Evolutionary conservation across 768 basidiomycete genomes (phyloP).

Genomic region (Pulveroboletus sp.): DNA sequence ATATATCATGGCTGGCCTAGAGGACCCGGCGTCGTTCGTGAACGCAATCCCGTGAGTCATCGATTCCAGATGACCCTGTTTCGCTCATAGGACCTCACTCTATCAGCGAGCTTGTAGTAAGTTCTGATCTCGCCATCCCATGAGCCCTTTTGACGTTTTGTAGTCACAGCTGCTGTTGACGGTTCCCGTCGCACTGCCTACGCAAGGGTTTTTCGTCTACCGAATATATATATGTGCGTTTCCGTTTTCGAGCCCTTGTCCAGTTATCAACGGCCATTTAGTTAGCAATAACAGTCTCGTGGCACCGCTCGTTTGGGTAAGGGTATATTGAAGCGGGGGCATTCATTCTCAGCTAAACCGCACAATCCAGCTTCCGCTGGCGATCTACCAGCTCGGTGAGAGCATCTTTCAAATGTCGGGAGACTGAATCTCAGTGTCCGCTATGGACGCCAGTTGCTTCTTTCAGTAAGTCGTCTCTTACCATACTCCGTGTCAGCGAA

Average conservation of each 20-base stretch:
- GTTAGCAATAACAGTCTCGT: not conserved
- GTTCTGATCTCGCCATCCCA: not conserved
- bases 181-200: not conserved
- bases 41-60: not conserved
- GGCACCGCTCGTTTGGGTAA: constrained; percentile 6
- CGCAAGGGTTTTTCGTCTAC: constrained; percentile 8
- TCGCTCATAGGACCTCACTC: not conserved
- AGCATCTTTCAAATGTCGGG: not conserved
- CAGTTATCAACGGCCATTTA: not conserved
- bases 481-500: not conserved
- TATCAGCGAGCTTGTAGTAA: constrained; percentile 5
- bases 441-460: not conserved
- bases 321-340: not conserved
- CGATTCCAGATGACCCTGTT: not conserved
- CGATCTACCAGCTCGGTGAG: constrained; percentile 1
- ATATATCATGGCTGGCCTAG: not conserved
- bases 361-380: not conserved
- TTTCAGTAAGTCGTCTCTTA: not conserved
- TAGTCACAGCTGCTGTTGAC: constrained; percentile 2
- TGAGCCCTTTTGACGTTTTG: not conserved
- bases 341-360: not conserved
- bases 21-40: not conserved
- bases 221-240: constrained; percentile 7
- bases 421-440: not conserved
- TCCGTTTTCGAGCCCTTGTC: not conserved